Evolutionary conservation across 75 land plant genomes (phyloP), one percentile per base, ranked within the genome.

Genomic region (Cryptomeria japonica): DNA sequence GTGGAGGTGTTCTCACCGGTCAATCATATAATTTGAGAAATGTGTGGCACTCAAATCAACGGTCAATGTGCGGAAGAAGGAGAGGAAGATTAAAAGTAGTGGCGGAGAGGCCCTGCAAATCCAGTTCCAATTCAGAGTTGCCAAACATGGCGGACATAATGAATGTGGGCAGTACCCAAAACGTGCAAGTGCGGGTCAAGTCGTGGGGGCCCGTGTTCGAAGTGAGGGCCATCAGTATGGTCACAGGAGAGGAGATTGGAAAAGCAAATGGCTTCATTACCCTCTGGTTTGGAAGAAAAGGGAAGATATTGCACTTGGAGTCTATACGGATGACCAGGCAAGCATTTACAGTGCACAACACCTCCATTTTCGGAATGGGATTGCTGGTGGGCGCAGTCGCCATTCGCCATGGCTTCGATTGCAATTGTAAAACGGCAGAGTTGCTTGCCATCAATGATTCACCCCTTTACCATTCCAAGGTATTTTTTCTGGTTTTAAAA

Each of bases 361-460:
- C 90, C 36, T 95, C 99, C 31, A 89, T 98, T 37, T 97, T 98
- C 84, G 99, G 99, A 14, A 86, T 94, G 41, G 97, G 95, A 15
- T 85, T 96, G 88, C 92, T 95, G 84, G 56, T 98, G 80, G 99
- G 99, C 25, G 99, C 98, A 1, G n/a, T 91, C 78, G 95, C 94
- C 1, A 88, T 98, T 58, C 89, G 99, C 3, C 91, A 95, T 87
- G 99, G 98, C 2, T 94, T 88, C 87, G 98, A 96, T 38, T 78
- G 86, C 22, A 95, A 94, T 3, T 98, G 99, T 86, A 47, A 13
- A 25, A 93, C 88, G 18, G 96, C 97, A 12, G 94, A 98, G 94
- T 91, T 98, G 38, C 94, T 98, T 12, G 99, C 99, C 88, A 95
- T 98, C 90, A 94, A 98, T 86, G 99, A 98, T 88, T 87, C 93